Evolutionary conservation across 306 rosid species (phyloP).

Genomic region (Crotalaria pallida): DNA sequence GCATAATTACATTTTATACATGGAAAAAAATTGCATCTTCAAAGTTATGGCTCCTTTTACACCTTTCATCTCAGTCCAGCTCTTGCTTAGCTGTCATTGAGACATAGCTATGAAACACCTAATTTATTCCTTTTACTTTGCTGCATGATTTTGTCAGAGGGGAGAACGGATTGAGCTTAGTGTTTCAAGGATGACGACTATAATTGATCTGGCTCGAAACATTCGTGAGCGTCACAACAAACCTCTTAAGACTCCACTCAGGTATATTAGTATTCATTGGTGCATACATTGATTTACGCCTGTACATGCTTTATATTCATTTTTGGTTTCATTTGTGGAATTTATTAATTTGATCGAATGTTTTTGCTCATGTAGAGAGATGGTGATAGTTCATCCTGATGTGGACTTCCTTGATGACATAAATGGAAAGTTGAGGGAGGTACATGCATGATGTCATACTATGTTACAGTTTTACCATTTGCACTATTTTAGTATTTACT

Average conservation of each 20-base stretch:
- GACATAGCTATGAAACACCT: background rate
- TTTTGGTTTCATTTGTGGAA: background rate
- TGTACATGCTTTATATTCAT: background rate
- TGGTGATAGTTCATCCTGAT: conserved; percentile 96
- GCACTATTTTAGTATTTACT: background rate
- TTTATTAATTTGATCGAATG: background rate
- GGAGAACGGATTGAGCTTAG: conserved; percentile 89
- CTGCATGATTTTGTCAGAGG: conserved; percentile 41
- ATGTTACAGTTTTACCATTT: background rate
- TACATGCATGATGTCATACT: conserved; percentile 23
- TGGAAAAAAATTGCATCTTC: background rate
- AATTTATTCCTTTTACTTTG: conserved; percentile 5
- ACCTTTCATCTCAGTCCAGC: background rate
- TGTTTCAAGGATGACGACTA: conserved; percentile 87
- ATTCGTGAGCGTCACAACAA: conserved; percentile 94
- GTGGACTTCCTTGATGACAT: conserved; percentile 80
- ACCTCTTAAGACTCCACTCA: conserved; percentile 89
- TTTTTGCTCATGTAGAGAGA: conserved; percentile 54
- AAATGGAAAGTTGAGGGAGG: conserved; percentile 86
- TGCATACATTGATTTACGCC: background rate
- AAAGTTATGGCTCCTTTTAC: background rate
- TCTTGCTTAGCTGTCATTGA: conserved; percentile 8
- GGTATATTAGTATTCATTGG: conserved; percentile 37
- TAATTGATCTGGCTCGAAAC: conserved; percentile 92
- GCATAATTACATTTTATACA: background rate